Conservation (phyloP, 1,139 yeast species). For the Neolecta irregularis region DNA sequence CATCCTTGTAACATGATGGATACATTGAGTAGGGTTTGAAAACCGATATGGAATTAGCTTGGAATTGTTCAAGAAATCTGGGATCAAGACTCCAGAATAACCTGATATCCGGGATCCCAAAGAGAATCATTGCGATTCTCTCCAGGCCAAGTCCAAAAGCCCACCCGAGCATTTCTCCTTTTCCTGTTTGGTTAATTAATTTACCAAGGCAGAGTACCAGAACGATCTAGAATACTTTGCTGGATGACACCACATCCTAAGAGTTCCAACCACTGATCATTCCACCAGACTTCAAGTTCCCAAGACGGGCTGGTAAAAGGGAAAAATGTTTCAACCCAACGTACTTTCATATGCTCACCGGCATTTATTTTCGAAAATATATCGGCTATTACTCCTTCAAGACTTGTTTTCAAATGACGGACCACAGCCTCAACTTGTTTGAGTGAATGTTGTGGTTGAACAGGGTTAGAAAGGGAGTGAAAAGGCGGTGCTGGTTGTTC, state of each 20-base stretch:
- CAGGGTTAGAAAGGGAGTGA: slow-evolving; percentile 50
- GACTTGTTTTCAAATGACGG: slow-evolving; percentile 66
- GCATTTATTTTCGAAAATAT: slow-evolving; percentile 46
- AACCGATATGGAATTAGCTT: slow-evolving; percentile 44
- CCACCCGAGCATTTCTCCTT: slow-evolving; percentile 57
- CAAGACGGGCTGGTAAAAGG: slow-evolving; percentile 99
- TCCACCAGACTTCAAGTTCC: slow-evolving; percentile 99
- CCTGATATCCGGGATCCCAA: slow-evolving; percentile 90
- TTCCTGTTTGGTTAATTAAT: background rate
- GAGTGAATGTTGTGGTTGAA: slow-evolving; percentile 59
- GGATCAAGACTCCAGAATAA: slow-evolving; percentile 81
- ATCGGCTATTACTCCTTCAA: slow-evolving; percentile 67
- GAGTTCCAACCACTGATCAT: slow-evolving; percentile 94
- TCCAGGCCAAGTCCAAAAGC: slow-evolving; percentile 96
- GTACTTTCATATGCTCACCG: slow-evolving; percentile 52
- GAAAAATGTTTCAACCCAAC: slow-evolving; percentile 93
- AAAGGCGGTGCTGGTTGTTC: slow-evolving; percentile 55
- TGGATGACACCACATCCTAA: slow-evolving; percentile 92
- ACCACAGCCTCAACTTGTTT: slow-evolving; percentile 54
- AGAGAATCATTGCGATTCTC: slow-evolving; percentile 85
- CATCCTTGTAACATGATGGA: slow-evolving; percentile 76
- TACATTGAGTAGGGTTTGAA: slow-evolving; percentile 83
- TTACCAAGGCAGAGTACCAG: slow-evolving; percentile 34
- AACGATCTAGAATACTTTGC: slow-evolving; percentile 56
- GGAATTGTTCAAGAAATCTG: slow-evolving; percentile 61